phyloP scores from a whole-genome alignment of 78 protist genomes.

The Dictyostelium purpureum region DNA sequence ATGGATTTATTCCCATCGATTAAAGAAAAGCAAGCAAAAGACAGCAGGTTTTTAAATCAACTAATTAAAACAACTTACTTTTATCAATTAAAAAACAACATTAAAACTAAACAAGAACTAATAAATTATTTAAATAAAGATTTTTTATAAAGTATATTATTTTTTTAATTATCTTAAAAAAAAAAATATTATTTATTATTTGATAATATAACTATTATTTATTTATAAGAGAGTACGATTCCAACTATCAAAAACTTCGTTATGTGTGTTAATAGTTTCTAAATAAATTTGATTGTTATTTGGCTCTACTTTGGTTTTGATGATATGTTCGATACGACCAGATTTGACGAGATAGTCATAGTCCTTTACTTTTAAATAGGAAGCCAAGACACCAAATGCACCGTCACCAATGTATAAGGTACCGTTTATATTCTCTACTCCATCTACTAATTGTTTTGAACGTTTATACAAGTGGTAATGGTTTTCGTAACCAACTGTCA shows the following conservation, averaged over 20 bases:
- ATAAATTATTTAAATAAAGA: no score
- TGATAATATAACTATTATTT: no score
- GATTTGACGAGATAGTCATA: slow-evolving; percentile 19
- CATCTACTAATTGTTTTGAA: slow-evolving; percentile 35
- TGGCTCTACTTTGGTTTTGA: neutral
- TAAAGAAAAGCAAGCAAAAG: no score
- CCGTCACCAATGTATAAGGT: slow-evolving; percentile 81
- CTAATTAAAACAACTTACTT: no score
- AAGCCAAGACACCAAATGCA: slow-evolving; percentile 46
- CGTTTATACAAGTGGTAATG: slow-evolving; percentile 82
- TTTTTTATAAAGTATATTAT: no score
- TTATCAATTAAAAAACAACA: no score
- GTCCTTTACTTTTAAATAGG: slow-evolving; percentile 1
- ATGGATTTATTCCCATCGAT: no score
- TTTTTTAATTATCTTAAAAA: no score
- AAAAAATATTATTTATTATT: no score
- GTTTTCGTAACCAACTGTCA: slow-evolving; percentile 77
- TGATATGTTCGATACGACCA: neutral
- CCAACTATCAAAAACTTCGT: slow-evolving; percentile 11
- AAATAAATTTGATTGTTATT: neutral
- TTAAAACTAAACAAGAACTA: no score
- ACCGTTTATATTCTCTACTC: slow-evolving; percentile 10
- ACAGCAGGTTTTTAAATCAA: no score
- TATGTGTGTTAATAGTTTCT: neutral
- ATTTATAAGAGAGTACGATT: neutral